Base-by-base conservation (phyloP, 768 basidiomycete species). In the Tulasnella sp. region DNA sequence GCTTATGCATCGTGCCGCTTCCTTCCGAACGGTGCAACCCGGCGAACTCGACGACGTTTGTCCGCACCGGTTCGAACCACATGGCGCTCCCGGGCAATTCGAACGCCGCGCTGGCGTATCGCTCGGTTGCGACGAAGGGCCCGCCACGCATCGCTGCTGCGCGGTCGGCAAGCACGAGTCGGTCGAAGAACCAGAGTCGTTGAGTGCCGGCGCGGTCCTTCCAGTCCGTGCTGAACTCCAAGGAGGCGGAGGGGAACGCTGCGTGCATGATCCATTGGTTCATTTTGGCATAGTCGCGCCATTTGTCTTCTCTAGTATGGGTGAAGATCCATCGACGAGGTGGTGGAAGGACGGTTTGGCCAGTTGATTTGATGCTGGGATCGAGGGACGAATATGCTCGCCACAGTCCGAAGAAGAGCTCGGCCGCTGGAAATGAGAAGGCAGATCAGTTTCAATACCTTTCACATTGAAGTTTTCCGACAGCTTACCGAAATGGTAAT, bases 321-420 rank as follows among this genome's bases (percentile, higher is more conserved):
- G 91, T 88, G 86, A 98, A 96, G 83, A 95, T 85, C 82, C 96
- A 87, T 18, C 94, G 93, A 0, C 92, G 90, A 0, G 93, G 90
- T 1, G 93, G 88, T 1, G 94, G 93, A 46, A 98, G 91, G 7
- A 88, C 85, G 0, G 95, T 94, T 73, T 89, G 89, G 11, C 95
- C 96, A 72, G 89, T 86, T 0, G 90, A 82, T 2, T 91, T 86
- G 76, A 97, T 96, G 31, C 85, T 86, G 1, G 90, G 89, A 84
- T 96, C 95, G 16, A 97, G 87, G 2, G 94, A 92, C 46, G 95
- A 90, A 85, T 97, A 97, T 0, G 96, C 92, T 11, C 95, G 90
- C 96, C 96, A 97, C 83, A 97, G 90, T 58, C 96, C 96, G 82
- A 95, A 95, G 87, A 94, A 93, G 28, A 96, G 90, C 84, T 98